These are phyloP conservation scores for Ustilago esculenta DNA, from an alignment of 1,284 basidiomycete genomes.

Conservation along the genomic window DNA sequence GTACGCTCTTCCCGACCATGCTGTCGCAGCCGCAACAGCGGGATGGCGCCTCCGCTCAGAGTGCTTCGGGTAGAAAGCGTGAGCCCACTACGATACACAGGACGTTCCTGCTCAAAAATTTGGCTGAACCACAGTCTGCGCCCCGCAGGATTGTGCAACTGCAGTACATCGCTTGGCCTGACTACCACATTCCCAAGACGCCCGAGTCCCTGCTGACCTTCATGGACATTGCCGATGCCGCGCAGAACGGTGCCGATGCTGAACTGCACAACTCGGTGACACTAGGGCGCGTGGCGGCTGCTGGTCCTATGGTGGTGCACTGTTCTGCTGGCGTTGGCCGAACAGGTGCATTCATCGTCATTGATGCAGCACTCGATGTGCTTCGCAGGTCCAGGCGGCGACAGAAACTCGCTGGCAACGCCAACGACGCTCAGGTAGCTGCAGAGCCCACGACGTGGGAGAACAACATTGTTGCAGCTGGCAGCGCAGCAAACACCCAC, in stretches of 20 bases:
- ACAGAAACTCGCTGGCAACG: slow-evolving; percentile 4
- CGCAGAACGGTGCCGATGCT: slow-evolving; percentile 46
- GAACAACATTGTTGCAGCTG: slow-evolving; percentile 7
- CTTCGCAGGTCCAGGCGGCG: slow-evolving; percentile 41
- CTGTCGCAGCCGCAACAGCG: slow-evolving; percentile 10
- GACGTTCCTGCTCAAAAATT: slow-evolving; percentile 42
- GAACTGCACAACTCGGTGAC: slow-evolving; percentile 13
- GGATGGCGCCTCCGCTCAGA: background rate
- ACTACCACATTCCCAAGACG: slow-evolving; percentile 62
- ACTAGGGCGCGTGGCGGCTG: slow-evolving; percentile 1
- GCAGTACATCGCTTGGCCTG: slow-evolving; percentile 65
- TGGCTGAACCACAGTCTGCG: slow-evolving; percentile 21
- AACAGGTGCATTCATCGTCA: slow-evolving; percentile 62
- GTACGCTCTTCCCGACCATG: slow-evolving; percentile 47
- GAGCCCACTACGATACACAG: slow-evolving; percentile 49
- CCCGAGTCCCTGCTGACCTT: slow-evolving; percentile 54
- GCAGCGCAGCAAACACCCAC: background rate
- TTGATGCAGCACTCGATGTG: slow-evolving; percentile 57
- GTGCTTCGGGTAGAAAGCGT: background rate
- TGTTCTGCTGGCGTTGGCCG: slow-evolving; percentile 66
- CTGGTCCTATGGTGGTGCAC: slow-evolving; percentile 62
- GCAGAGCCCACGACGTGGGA: slow-evolving; percentile 29
- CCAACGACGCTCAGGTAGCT: background rate
- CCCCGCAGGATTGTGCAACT: slow-evolving; percentile 52
- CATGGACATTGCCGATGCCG: slow-evolving; percentile 48